These are phyloP conservation scores for Podospora bellae-mahoneyi DNA, from an alignment of 495 filamentous ascomycete species.

Conservation along the genomic window DNA sequence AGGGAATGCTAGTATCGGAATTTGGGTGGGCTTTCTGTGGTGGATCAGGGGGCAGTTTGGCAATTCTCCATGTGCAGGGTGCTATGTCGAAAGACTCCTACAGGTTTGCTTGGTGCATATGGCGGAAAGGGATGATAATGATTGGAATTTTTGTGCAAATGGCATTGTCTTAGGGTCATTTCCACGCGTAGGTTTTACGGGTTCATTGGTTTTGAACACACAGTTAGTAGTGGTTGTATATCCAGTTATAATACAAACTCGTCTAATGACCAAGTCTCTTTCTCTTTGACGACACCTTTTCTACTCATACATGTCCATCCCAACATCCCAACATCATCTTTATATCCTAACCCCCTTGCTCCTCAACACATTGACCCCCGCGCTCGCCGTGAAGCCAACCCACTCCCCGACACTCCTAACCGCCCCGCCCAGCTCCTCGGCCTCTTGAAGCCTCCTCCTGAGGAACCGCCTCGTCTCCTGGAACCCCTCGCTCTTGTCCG, in stretches of 20 bases:
- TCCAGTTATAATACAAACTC: neutral
- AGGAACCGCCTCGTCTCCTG: slow-evolving; percentile 76
- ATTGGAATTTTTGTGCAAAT: neutral
- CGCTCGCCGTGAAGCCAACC: slow-evolving; percentile 71
- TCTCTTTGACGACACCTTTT: neutral
- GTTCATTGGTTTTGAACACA: neutral
- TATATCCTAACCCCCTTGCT: slow-evolving; percentile 63
- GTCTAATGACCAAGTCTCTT: neutral
- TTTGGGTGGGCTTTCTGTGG: neutral
- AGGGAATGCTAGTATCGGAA: neutral
- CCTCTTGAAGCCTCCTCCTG: slow-evolving; percentile 70
- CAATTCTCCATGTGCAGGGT: neutral
- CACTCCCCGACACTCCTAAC: slow-evolving; percentile 65
- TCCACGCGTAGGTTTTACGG: neutral
- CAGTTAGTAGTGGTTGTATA: neutral
- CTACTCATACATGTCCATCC: neutral
- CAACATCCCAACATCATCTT: neutral
- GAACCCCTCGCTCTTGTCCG: slow-evolving; percentile 65
- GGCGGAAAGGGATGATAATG: neutral
- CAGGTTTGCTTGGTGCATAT: neutral
- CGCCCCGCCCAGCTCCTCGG: slow-evolving; percentile 52
- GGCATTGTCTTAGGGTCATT: neutral
- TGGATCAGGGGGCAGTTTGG: neutral
- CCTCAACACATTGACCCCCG: slow-evolving; percentile 58
- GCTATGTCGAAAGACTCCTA: neutral